Base-by-base conservation (phyloP, 176 grass and related monocot genomes). In the Hsuehochloa calcarea region DNA sequence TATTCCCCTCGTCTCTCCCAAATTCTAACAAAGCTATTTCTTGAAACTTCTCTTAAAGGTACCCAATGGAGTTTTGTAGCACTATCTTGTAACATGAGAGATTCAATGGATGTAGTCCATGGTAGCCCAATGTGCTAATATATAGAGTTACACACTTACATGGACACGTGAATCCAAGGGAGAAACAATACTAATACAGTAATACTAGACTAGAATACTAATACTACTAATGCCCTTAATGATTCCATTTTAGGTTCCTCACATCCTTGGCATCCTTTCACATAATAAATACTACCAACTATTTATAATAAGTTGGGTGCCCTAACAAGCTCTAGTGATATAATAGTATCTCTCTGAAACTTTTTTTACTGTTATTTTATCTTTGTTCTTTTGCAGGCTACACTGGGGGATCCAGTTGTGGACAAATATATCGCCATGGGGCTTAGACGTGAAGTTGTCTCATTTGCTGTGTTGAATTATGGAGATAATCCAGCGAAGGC, bases 401-500 rank as follows among this genome's bases (percentile, higher is more conserved):
- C 89, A 75, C 41, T 84, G 69, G 89, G 87, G 54, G 95, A 97
- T 88, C 92, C 92, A 87, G 54, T 91, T 60, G 89, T 97, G 47
- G 92, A 97, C 75, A 97, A 93, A 70, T 97, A 97, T 80, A 85
- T 95, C 0, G 52, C 92, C 12, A 90, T 92, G 74, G 95, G 95
- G 8, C 89, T 97, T 77, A 85, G 92, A 63, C 95, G 91, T 81
- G 91, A 97, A 89, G 89, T 91, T 64, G 92, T 95, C 41, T 87
- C 95, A 80, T 89, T 97, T 90, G 92, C 95, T 8, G 90, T 97
- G 62, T 81, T 93, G 37, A 97, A 97, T 86, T 97, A 90, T 87
- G 95, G 95, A 82, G 95, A 97, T 76, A 93, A 97, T 75, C 87
- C 92, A 51, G 23, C 37, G 0, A 95, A 97, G 92, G 95, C 72